phyloP scores from a whole-genome alignment of 352 stramenopile species.

The Saprolegnia diclina region DNA sequence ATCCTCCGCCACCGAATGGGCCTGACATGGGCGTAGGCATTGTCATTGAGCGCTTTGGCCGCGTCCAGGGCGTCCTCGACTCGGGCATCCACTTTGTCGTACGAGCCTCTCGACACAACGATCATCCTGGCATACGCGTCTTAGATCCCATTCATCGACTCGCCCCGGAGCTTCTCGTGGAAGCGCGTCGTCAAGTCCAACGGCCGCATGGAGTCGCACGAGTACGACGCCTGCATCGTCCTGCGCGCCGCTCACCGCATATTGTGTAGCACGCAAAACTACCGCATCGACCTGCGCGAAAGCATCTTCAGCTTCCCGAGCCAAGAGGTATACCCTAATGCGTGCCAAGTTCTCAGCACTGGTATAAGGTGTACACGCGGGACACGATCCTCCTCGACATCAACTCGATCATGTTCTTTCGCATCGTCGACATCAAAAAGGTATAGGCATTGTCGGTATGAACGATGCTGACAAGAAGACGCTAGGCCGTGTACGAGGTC shows the following conservation, averaged over 20 bases:
- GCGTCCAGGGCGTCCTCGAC: constrained; percentile 29
- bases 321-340: constrained; percentile 30
- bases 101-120: too few relatives aligned
- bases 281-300: constrained; percentile 34
- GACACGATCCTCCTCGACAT: constrained; percentile 32
- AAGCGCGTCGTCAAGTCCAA: constrained; percentile 21
- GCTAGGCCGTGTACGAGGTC: constrained; percentile 35
- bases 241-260: too few relatives aligned
- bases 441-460: not conserved
- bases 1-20: not conserved
- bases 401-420: constrained; percentile 37
- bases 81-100: constrained; percentile 33
- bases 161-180: constrained; percentile 31
- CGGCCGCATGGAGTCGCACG: constrained; percentile 24
- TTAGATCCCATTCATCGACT: constrained; percentile 32
- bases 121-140: constrained; percentile 3
- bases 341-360: not conserved
- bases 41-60: constrained; percentile 36
- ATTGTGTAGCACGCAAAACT: constrained; percentile 25
- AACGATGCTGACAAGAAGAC: not conserved
- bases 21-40: constrained; percentile 22
- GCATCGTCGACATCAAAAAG: constrained; percentile 36
- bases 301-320: constrained; percentile 34
- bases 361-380: constrained; percentile 32
- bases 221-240: constrained; percentile 1